Evolutionary conservation across 352 stramenopile species (phyloP), one percentile per base, ranked within the genome.

Genomic region (Phytophthora constricta): DNA sequence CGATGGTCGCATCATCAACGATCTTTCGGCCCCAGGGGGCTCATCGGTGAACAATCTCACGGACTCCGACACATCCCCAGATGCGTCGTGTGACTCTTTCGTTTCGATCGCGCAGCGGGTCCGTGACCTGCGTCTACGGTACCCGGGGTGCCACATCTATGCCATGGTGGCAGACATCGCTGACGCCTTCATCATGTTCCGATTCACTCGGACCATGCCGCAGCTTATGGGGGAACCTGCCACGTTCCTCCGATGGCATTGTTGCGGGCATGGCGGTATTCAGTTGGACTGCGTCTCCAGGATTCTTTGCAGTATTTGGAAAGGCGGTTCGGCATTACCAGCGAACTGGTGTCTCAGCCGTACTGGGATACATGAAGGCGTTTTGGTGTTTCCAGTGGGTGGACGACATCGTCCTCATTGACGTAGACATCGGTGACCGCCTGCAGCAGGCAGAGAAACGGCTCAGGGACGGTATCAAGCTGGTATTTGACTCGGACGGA

Each of bases 401-500:
- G 2, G 50, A 58, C 20, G 50, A 58, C 33, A 58, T 58, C 33
- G 33, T 58, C 33, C 34, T 58, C 31, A 34, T 58, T 11, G 50
- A 58, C 9, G 20, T 58, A 2, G 33, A 58, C 33, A 47, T 47
- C 10, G 50, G 13, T 10, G 50, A 48, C 16, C 31, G 50, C 1
- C 33, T 58, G 37, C 50, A 37, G 23, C 20, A 48, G 34, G 50
- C 50, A 14, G 50, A 58, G 22, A 31, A 58, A 37, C 50, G 42
- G 45, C 54, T 62, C 42, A 62, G 54, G 53, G 41, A 62, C 42
- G 54, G 54, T 5, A n/a, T 62, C 3, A 62, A 62, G 19, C 42
- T 62, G 9, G 42, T 62, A 9, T 62, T 62, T 10, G 54, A 42
- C 2, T 62, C 54, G n/a, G 41, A 45, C 7, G 54, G 54, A 17